Evolutionary conservation across 495 filamentous ascomycete genomes (phyloP), one percentile per base, ranked within the genome.

Genomic region (Xylaria bambusicola): DNA sequence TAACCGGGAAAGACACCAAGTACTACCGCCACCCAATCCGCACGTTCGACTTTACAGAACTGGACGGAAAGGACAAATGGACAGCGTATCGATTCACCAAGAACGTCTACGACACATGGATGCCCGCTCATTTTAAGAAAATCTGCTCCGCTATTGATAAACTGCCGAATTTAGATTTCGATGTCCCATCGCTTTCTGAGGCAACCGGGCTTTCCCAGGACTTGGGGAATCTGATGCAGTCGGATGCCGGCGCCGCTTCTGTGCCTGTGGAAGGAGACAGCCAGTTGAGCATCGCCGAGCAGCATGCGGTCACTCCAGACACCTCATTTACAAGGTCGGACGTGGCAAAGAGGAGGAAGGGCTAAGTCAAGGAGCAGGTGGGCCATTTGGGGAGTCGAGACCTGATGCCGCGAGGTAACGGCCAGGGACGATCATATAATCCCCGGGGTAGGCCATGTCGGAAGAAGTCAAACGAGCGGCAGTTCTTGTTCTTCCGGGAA

Each of bases 81-180:
- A 70, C 60, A n/a, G 60, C 71, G 41, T 75, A 73, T 61, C 64
- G 58, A 24, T 75, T 75, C 50, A 69, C 57, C 6, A 78, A 68
- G 59, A 77, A 73, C 47, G 44, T 80, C 36, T 80, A 76, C 65
- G 67, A 79, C 52, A 61, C 52, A 27, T 77, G 67, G 65, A 71
- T 72, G 76, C 77, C 71, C 12, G 60, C 52, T 26, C 73, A 79
- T 45, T 69, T 75, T 29, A 60, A 77, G 46, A 72, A 62, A 27
- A 69, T 78, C 61, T 72, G 72, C 59, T 77, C 73, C 12, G 75
- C 66, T 60, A 73, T 80, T 45, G 64, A 76, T 63, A 50, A 73
- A 15, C 61, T 80, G 54, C 73, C 73, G 3, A n/a, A n/a, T n/a
- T 33, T 48, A 12, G 54, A 62, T 46, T 50, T 64, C 52, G 18